Evolutionary conservation across 148 eudicot genomes (phyloP), one percentile per base, ranked within the genome.

Genomic region (Gaultheria prostrata): DNA sequence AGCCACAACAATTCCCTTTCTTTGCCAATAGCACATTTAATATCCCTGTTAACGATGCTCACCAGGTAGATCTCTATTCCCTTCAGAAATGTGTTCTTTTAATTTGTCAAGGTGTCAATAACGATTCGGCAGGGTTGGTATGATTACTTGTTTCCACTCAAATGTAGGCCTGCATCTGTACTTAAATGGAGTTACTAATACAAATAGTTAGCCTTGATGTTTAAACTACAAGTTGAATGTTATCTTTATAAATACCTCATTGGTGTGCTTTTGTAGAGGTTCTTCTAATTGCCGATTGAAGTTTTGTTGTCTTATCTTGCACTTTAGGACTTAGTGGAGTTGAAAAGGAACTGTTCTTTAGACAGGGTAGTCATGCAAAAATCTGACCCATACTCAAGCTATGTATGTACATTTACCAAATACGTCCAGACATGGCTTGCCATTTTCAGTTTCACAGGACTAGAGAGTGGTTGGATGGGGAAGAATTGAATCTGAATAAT

Each of bases 1-100:
- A 82, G 78, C 98, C 98, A 77, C 89, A 91, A 86, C 90, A 80
- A 53, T 87, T 89, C 74, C 88, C 90, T 8, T 87, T 96, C 51
- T 93, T 87, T 53, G 17, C 92, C 46, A 96, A 96, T 85, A 94
- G 97, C 83, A 96, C 98, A 9, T 94, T 94, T 84, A 81, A 74
- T 80, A 76, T 94, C 86, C 98, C 97, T 50, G 93, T 94, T 67
- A 92, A 94, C 83, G 98, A 96, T 88, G 98, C 73, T 86, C 98
- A 96, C 87, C 97, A 92, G 98, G 98, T 93, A 85, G 26, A 51
- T 76, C 18, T 1, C 72, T 72, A 33, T 84, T 18, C 4, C 63
- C 49, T 57, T 61, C 12, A 1, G 72, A 61, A n/a, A 59, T 35
- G 33, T 46, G 24, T 3, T 17, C 67, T 57, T 8, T n/a, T 28